Percentiles rank a stretch among this genome's conserved stretches.
These are phyloP conservation scores for Sarcodon sp. DNA, from an alignment of 768 basidiomycete species.

Conservation along the genomic window DNA sequence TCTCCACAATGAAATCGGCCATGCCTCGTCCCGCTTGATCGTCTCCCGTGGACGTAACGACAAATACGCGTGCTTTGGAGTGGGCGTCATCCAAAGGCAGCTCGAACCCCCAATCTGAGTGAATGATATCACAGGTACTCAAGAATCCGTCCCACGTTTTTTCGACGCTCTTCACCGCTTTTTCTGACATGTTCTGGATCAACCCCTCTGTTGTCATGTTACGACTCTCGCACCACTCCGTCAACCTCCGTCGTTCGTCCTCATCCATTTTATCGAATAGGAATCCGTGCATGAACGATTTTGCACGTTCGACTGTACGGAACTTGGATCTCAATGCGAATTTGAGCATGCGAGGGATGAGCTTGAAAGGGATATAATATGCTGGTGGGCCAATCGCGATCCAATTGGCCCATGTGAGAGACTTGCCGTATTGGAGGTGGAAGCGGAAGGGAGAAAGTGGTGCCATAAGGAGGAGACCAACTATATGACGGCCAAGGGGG, in stretches of 20 bases:
- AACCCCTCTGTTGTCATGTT: slow-evolving; percentile 29
- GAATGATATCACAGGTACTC: slow-evolving; percentile 25
- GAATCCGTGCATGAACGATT: slow-evolving; percentile 22
- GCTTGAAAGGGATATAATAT: slow-evolving; percentile 21
- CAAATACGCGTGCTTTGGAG: slow-evolving; percentile 27
- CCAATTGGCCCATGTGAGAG: slow-evolving; percentile 34
- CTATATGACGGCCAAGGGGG: slow-evolving; percentile 32
- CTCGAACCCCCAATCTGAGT: slow-evolving; percentile 36
- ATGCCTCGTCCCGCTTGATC: slow-evolving; percentile 10
- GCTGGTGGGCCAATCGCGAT: slow-evolving; percentile 31
- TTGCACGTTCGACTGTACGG: slow-evolving; percentile 24
- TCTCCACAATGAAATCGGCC: slow-evolving; percentile 33
- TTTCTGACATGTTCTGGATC: slow-evolving; percentile 26
- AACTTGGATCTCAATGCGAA: slow-evolving; percentile 21
- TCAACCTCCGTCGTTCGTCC: slow-evolving; percentile 18
- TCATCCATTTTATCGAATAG: slow-evolving; percentile 29
- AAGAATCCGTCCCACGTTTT: slow-evolving; percentile 40
- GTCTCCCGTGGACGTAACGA: slow-evolving; percentile 31
- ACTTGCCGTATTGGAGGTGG: slow-evolving; percentile 30
- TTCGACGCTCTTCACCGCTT: slow-evolving; percentile 32
- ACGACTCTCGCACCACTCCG: slow-evolving; percentile 26
- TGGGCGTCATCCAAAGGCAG: slow-evolving; percentile 37
- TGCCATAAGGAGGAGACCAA: slow-evolving; percentile 32
- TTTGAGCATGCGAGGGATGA: slow-evolving; percentile 18
- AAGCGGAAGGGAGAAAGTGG: slow-evolving; percentile 33